A percentile compares a stretch with the other conserved stretches of the same genome.
phyloP scores from a whole-genome alignment of 257 asterid species.

The Fraxinus excelsior region DNA sequence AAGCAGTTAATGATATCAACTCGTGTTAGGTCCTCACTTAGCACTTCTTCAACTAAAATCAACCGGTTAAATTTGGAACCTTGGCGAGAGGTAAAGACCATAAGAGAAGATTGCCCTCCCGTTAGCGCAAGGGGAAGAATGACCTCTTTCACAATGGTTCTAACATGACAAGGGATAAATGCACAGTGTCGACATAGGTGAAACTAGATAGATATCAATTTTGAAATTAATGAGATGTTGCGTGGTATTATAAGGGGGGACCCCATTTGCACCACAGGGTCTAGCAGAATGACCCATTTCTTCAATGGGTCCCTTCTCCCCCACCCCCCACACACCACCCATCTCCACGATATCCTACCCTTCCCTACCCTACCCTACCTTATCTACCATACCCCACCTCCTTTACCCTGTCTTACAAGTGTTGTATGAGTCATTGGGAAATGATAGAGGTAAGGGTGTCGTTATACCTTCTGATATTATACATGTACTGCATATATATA shows the following conservation, averaged over 20 bases:
- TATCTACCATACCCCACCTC: not conserved
- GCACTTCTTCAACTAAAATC: no score
- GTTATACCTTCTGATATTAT: not conserved
- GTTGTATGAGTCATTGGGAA: conserved; percentile 31
- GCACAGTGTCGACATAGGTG: conserved; percentile 33
- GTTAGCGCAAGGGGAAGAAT: not conserved
- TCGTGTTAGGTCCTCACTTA: no score
- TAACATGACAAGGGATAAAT: conserved; percentile 17
- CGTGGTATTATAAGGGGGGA: conserved; percentile 30
- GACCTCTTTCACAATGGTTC: not conserved
- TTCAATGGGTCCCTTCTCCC: not conserved
- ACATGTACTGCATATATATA: not conserved
- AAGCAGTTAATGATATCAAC: no score
- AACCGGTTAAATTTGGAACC: no score
- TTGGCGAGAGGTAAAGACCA: no score
- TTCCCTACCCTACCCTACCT: not conserved
- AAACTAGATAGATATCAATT: conserved; percentile 7
- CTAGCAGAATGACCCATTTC: conserved; percentile 35
- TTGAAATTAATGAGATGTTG: conserved; percentile 18
- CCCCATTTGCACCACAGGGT: conserved; percentile 25
- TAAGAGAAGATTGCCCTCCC: no score
- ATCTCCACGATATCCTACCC: not conserved
- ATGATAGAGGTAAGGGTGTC: conserved; percentile 15
- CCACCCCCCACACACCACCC: not conserved
- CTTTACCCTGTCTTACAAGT: conserved; percentile 25